These are phyloP conservation scores for Colletotrichum sp. DNA, from an alignment of 2,329 filamentous ascomycete species.

Conservation along the genomic window DNA sequence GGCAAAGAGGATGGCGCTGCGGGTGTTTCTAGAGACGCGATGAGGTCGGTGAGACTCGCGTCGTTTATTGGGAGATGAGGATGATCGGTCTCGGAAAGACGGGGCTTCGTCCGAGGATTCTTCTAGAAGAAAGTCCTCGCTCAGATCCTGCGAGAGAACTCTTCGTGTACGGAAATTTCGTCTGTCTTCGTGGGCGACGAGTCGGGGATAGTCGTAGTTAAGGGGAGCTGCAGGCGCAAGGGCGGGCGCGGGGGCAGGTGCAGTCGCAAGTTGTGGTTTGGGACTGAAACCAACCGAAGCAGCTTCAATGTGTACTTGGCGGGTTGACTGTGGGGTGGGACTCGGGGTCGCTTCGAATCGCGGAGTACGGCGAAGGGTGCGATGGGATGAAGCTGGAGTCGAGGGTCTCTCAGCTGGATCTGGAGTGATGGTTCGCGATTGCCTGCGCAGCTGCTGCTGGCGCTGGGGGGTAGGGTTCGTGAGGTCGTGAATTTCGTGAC, in stretches of 20 bases:
- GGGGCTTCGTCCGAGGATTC: constrained; percentile 36
- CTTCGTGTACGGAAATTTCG: constrained; percentile 29
- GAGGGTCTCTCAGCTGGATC: constrained; percentile 44
- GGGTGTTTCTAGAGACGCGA: constrained; percentile 82
- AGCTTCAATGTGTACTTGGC: constrained; percentile 49
- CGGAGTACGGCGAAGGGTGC: constrained; percentile 55
- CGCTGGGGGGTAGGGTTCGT: constrained; percentile 40
- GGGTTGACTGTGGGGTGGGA: constrained; percentile 41
- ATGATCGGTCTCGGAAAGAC: constrained; percentile 23
- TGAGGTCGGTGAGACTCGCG: constrained; percentile 47
- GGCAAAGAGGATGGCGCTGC: constrained; percentile 88
- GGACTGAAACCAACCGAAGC: constrained; percentile 54
- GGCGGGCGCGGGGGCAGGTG: constrained; percentile 26
- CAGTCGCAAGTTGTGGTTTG: constrained; percentile 39
- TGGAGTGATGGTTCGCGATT: constrained; percentile 37
- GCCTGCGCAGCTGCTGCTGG: constrained; percentile 48
- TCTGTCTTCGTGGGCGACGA: constrained; percentile 27
- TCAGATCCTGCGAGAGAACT: constrained; percentile 54
- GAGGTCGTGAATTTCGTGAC: constrained; percentile 59
- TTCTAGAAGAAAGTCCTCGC: constrained; percentile 46
- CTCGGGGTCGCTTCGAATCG: constrained; percentile 51
- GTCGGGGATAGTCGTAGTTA: constrained; percentile 17
- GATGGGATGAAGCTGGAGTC: constrained; percentile 49
- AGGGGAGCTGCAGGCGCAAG: constrained; percentile 15
- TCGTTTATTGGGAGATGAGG: constrained; percentile 33